These are phyloP conservation scores for Salix arbutifolia DNA, from an alignment of 345 rosid species.

Conservation along the genomic window DNA sequence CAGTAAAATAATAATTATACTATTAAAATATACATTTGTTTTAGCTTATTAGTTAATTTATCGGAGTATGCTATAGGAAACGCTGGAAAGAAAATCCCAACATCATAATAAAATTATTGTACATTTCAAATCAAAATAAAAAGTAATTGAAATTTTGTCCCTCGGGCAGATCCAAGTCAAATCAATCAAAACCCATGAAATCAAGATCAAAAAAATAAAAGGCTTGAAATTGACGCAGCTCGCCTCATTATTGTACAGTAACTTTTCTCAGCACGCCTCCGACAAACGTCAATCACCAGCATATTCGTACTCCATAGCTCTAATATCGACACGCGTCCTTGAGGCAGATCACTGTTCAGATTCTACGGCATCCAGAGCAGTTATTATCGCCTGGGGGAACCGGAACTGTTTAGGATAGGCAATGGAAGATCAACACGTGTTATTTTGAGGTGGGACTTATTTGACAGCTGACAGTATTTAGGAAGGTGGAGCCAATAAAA, in stretches of 20 bases:
- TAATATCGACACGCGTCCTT: slow-evolving; percentile 19
- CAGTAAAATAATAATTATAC: too few relatives aligned
- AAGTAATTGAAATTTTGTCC: too few relatives aligned
- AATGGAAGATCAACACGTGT: slow-evolving; percentile 31
- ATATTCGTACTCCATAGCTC: slow-evolving; percentile 17
- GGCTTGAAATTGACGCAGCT: not conserved
- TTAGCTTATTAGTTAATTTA: too few relatives aligned
- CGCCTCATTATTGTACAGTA: slow-evolving; percentile 10
- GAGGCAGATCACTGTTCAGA: slow-evolving; percentile 17
- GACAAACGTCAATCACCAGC: slow-evolving; percentile 17
- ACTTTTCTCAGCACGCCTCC: slow-evolving; percentile 26
- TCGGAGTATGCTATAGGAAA: not conserved
- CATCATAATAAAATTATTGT: too few relatives aligned
- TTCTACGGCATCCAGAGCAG: not conserved
- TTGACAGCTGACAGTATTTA: not conserved
- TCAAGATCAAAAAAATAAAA: not conserved
- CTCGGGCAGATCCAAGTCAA: not conserved
- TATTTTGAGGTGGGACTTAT: too few relatives aligned
- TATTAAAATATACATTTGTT: too few relatives aligned
- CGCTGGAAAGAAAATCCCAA: too few relatives aligned
- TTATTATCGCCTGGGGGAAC: not conserved
- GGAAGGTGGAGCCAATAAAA: not conserved
- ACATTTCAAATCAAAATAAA: too few relatives aligned
- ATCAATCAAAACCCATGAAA: not conserved
- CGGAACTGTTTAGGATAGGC: not conserved